phyloP scores from a whole-genome alignment of 2,329 filamentous ascomycete species.

The Zymoseptoria passerinii region DNA sequence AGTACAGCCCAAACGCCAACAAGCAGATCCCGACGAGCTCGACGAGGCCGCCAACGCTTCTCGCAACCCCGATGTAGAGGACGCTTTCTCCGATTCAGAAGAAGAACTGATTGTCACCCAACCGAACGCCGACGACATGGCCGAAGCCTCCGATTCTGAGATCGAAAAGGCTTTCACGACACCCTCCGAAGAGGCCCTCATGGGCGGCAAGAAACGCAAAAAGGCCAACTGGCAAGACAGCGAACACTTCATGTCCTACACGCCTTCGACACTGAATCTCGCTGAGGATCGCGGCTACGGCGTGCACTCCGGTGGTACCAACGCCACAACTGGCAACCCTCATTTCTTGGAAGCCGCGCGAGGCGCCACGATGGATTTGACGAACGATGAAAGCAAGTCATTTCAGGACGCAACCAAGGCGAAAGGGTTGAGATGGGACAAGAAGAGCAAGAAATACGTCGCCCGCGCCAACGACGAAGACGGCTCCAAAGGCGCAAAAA shows the following conservation, averaged over 20 bases:
- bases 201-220: conserved; percentile 16
- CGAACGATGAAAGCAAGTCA: conserved; percentile 74
- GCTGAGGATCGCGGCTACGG: conserved; percentile 90
- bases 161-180: conserved; percentile 45
- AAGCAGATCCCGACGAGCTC: conserved; percentile 28
- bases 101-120: conserved; percentile 31
- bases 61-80: conserved; percentile 34
- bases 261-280: conserved; percentile 67
- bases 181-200: conserved; percentile 9
- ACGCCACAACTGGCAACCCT: conserved; percentile 38
- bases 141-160: conserved; percentile 45
- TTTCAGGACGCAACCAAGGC: conserved; percentile 70
- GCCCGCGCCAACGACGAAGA: conserved; percentile 87
- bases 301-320: conserved; percentile 66
- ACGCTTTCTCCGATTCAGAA: conserved; percentile 32
- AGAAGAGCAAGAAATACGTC: conserved; percentile 93
- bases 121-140: conserved; percentile 29
- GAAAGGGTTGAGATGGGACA: conserved; percentile 85
- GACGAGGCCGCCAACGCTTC: conserved; percentile 26
- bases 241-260: conserved; percentile 96
- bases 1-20: conserved; percentile 51
- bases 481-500: conserved; percentile 61
- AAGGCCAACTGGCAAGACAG: conserved; percentile 60
- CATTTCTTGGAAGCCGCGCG: conserved; percentile 87
- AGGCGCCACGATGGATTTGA: conserved; percentile 82